Conservation (phyloP, 1,284 basidiomycete species). For the Marasmius tenuissimus region DNA sequence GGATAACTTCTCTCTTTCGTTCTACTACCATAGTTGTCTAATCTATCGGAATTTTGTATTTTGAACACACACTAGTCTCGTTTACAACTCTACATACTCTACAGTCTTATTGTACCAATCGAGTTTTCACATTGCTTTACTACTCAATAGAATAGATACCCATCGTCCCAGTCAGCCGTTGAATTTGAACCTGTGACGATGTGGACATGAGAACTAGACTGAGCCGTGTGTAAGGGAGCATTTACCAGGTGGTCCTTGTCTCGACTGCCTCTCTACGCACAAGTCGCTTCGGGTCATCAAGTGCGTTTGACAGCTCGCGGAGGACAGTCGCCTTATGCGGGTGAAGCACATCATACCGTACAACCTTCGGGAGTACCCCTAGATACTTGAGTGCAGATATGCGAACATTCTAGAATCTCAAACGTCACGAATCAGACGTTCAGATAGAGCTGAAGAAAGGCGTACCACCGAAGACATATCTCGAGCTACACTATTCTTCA, state of each 20-base stretch:
- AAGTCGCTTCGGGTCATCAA: conserved; percentile 83
- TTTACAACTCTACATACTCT: conserved; percentile 17
- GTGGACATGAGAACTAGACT: conserved; percentile 1
- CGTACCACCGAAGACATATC: conserved; percentile 58
- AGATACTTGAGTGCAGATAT: conserved; percentile 77
- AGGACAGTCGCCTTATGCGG: conserved; percentile 73
- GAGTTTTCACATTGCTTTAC: neutral
- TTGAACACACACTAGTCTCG: neutral
- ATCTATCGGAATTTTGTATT: conserved; percentile 1
- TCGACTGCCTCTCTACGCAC: conserved; percentile 89
- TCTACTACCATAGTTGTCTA: neutral
- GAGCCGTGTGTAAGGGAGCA: neutral
- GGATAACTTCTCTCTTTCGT: conserved; percentile 4
- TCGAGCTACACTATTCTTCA: conserved; percentile 53
- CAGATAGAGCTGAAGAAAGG: conserved; percentile 4
- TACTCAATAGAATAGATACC: conserved; percentile 8
- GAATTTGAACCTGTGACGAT: conserved; percentile 36
- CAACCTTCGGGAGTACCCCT: conserved; percentile 66
- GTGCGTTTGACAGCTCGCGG: conserved; percentile 65
- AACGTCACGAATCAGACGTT: neutral
- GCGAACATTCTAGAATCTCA: conserved; percentile 69
- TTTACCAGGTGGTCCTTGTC: conserved; percentile 45
- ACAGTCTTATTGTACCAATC: conserved; percentile 19
- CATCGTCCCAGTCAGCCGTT: conserved; percentile 37
- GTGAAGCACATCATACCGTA: conserved; percentile 80